These are phyloP conservation scores for Erodium moschatum DNA, from an alignment of 441 rosid genomes.

Conservation along the genomic window DNA sequence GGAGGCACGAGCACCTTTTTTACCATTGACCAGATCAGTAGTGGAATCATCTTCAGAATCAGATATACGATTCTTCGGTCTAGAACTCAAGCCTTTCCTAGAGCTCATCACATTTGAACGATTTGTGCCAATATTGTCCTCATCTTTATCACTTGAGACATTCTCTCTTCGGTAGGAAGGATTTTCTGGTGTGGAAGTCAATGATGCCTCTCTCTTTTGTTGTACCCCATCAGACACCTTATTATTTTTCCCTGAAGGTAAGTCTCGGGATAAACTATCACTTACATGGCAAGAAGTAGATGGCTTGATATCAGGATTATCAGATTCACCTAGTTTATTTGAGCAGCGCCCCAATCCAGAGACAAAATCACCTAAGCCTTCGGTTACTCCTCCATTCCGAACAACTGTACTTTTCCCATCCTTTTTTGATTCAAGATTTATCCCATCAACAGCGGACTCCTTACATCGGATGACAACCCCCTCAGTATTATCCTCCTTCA, in stretches of 20 bases:
- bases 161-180: slow-evolving; percentile 30
- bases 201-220: slow-evolving; percentile 25
- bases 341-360: slow-evolving; percentile 34
- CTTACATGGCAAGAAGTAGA: slow-evolving; percentile 30
- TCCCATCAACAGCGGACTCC: slow-evolving; percentile 37
- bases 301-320: slow-evolving; percentile 44
- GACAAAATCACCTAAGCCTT: slow-evolving; percentile 30
- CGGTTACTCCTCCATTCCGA: slow-evolving; percentile 27
- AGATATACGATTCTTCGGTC: slow-evolving; percentile 5
- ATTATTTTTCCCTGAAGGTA: slow-evolving; percentile 35
- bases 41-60: slow-evolving; percentile 9
- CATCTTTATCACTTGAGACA: slow-evolving; percentile 30
- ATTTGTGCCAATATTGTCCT: slow-evolving; percentile 26
- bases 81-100: slow-evolving; percentile 8
- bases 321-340: slow-evolving; percentile 29
- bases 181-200: slow-evolving; percentile 27
- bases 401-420: slow-evolving; percentile 25
- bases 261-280: slow-evolving; percentile 28
- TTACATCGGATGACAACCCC: slow-evolving; percentile 30
- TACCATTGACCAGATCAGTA: not conserved
- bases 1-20: not conserved
- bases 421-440: slow-evolving; percentile 31
- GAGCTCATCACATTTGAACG: slow-evolving; percentile 1
- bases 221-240: slow-evolving; percentile 34
- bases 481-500: slow-evolving; percentile 33